Base-by-base conservation (phyloP, 2,329 filamentous ascomycete species). In the Botryosphaeria dothidea region DNA sequence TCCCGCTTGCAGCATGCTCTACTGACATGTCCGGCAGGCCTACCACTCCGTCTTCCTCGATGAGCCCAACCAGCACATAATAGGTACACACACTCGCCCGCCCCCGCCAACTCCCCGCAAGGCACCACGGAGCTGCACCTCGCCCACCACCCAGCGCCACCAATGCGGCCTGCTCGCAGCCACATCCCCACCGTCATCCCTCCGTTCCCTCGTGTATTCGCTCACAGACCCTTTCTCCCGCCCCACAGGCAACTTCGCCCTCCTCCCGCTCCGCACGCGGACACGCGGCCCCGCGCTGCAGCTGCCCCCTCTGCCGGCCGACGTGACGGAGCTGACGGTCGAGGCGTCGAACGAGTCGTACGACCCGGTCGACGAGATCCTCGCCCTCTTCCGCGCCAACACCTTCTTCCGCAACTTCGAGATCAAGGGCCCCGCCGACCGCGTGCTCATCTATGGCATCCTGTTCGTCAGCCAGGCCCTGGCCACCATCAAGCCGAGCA, bases 321-420 rank as follows among this genome's bases (percentile, higher is more conserved):
- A 82, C 68, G 74, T 88, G 83, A 71, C 90, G 83, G 81, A 83
- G 69, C 77, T 83, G 67, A 82, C 79, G 67, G 78, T 84, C 72
- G 92, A 97, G 78, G 90, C 93, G 57, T 92, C 95, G 78, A 90
- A 88, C 79, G 92, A 97, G 79, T 93, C 91, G 74, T 98, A 98
- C 84, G 95, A 99, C 82, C 92, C 95, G 68, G 86, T 98, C 64
- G 95, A 99, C 81, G 95, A 99, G 83, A 89, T 96, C 60, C 86
- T 99, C 64, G 86, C 90, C 13, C 87, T 98, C 57, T 99, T 98
- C 86, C 92, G 95, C 69, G 94, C 95, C 73, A 98, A 99, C 84
- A 97, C 94, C 67, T 94, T 99, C 81, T 99, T 98, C 86, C 91
- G 95, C 74, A 99, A 98, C 85, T 99, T 99, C 74, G 95, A 98